A percentile compares a stretch with the other conserved stretches of the same genome.
Evolutionary conservation across 768 basidiomycete species (phyloP).

Genomic region (Auricularia cornea): DNA sequence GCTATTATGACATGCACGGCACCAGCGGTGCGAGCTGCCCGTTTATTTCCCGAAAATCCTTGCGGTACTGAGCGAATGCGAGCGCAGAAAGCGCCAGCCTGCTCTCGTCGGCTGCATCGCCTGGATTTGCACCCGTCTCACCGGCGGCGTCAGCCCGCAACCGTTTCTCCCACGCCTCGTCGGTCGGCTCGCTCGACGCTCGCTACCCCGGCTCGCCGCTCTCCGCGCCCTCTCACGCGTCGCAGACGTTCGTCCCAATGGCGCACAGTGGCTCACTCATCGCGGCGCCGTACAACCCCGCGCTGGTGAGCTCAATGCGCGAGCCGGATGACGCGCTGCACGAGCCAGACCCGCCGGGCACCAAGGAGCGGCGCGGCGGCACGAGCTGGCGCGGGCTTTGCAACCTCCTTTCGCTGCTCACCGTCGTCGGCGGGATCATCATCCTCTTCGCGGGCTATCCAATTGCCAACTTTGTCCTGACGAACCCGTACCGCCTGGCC

Average conservation of each 20-base stretch:
- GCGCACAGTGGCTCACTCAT: neutral
- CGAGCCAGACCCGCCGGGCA: slow-evolving; percentile 65
- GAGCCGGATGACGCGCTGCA: slow-evolving; percentile 87
- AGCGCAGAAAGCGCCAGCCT: too few species aligned
- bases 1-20: too few species aligned
- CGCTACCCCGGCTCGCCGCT: neutral
- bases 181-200: slow-evolving; percentile 8
- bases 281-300: slow-evolving; percentile 18
- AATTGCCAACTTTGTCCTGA: slow-evolving; percentile 37
- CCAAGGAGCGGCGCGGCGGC: slow-evolving; percentile 42
- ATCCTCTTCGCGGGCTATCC: slow-evolving; percentile 36
- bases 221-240: neutral
- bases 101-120: too few species aligned
- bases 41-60: too few species aligned
- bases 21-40: too few species aligned
- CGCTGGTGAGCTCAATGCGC: neutral
- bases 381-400: slow-evolving; percentile 27
- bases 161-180: slow-evolving; percentile 10
- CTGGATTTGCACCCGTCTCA: neutral
- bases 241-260: neutral
- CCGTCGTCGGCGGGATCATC: slow-evolving; percentile 26
- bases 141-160: slow-evolving; percentile 2
- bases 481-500: slow-evolving; percentile 31
- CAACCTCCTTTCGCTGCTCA: slow-evolving; percentile 30
- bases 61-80: too few species aligned